phyloP scores from a whole-genome alignment of 2,329 filamentous ascomycete genomes.

The Cladophialophora exuberans region DNA sequence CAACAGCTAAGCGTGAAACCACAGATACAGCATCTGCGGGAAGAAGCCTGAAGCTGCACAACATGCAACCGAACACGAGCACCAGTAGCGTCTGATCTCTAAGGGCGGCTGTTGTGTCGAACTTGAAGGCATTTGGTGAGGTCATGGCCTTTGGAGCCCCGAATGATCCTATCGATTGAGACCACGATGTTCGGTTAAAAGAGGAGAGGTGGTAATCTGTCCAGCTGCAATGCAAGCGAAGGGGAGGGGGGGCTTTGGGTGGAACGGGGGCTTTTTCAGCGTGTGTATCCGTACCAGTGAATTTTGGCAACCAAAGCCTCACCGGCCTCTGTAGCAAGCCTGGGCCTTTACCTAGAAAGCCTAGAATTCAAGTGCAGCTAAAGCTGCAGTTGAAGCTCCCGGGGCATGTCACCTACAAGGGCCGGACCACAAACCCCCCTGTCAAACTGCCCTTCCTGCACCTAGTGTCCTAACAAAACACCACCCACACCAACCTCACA shows the following conservation, averaged over 20 bases:
- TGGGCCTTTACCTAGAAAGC: too few relatives aligned
- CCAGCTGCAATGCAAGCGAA: slow-evolving; percentile 5
- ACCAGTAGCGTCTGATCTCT: too few relatives aligned
- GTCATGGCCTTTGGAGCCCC: neutral
- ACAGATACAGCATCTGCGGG: slow-evolving; percentile 17
- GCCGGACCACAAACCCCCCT: neutral
- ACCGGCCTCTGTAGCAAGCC: too few relatives aligned
- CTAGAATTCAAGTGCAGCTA: too few relatives aligned
- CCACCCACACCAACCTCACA: too few relatives aligned
- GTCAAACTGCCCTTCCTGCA: neutral
- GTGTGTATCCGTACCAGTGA: too few relatives aligned
- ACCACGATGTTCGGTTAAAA: neutral
- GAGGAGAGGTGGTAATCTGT: neutral
- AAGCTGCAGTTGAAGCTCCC: too few relatives aligned
- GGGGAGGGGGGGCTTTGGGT: too few relatives aligned
- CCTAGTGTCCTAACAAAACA: too few relatives aligned
- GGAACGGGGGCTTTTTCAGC: too few relatives aligned
- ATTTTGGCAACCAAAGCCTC: neutral
- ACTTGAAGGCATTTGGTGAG: too few relatives aligned
- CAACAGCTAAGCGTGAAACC: slow-evolving; percentile 8
- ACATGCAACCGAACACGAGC: neutral
- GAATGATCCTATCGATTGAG: neutral
- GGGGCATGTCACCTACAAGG: too few relatives aligned
- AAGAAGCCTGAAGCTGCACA: slow-evolving; percentile 10
- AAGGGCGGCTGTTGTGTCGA: neutral